phyloP scores from a whole-genome alignment of 2,329 filamentous ascomycete genomes.

The Penicillium sp. region DNA sequence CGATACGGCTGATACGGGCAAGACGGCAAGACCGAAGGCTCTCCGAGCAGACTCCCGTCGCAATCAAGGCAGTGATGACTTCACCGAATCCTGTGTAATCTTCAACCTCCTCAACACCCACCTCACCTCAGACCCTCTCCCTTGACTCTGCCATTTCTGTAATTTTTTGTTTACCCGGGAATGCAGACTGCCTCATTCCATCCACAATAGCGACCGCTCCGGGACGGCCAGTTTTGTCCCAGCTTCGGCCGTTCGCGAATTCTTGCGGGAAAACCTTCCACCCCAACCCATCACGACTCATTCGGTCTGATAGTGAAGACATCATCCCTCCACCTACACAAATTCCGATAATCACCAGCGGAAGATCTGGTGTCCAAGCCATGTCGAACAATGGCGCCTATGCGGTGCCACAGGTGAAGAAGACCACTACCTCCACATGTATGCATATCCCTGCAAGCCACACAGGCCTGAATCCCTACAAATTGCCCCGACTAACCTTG shows the following conservation, averaged over 20 bases:
- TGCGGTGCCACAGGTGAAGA: slow-evolving; percentile 33
- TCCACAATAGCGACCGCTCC: slow-evolving; percentile 1
- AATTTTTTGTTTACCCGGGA: background rate
- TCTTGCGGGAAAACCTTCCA: slow-evolving; percentile 8
- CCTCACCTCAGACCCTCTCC: background rate
- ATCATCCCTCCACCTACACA: background rate
- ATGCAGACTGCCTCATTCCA: background rate
- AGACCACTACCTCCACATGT: slow-evolving; percentile 33
- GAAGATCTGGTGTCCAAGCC: slow-evolving; percentile 5
- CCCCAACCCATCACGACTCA: background rate
- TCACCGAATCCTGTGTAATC: slow-evolving; percentile 8
- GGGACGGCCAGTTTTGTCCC: background rate
- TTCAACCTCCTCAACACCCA: background rate
- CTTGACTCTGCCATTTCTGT: background rate
- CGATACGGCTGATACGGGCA: background rate
- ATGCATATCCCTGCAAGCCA: slow-evolving; percentile 11
- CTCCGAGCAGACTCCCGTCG: background rate
- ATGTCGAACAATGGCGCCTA: slow-evolving; percentile 37
- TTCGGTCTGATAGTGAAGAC: slow-evolving; percentile 14
- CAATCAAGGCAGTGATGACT: slow-evolving; percentile 13
- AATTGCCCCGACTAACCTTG: background rate
- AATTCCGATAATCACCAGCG: background rate
- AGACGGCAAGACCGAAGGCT: slow-evolving; percentile 14
- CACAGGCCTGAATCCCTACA: background rate
- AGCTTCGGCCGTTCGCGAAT: slow-evolving; percentile 10